Conservation (phyloP, 2,329 filamentous ascomycete species). For the Pestalotiopsis sp. region DNA sequence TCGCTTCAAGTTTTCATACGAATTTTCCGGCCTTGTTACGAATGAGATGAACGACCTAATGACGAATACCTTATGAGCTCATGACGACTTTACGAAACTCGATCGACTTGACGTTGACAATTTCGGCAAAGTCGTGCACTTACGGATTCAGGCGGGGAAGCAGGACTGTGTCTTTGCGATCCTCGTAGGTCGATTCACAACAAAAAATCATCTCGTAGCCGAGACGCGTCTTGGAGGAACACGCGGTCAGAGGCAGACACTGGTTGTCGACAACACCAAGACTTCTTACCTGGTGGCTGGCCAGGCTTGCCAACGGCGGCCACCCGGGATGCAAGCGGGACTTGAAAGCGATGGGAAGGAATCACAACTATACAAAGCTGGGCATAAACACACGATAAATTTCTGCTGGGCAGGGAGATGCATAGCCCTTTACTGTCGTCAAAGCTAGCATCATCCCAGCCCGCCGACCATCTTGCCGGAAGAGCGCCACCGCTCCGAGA, state of each 20-base stretch:
- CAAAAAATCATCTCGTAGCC: conserved; percentile 22
- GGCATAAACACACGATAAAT: conserved; percentile 26
- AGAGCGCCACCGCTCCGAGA: conserved; percentile 18
- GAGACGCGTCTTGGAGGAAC: conserved; percentile 27
- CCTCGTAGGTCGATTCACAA: conserved; percentile 25
- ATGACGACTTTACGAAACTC: not conserved
- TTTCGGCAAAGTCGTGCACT: conserved; percentile 27
- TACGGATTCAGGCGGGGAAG: conserved; percentile 23
- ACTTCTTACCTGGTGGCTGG: conserved; percentile 19
- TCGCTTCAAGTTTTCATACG: conserved; percentile 38
- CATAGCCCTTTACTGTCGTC: conserved; percentile 31
- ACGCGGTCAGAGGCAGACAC: conserved; percentile 28
- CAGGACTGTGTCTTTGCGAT: conserved; percentile 26
- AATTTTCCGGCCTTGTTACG: conserved; percentile 36
- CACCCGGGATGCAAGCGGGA: conserved; percentile 23
- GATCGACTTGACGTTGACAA: conserved; percentile 32
- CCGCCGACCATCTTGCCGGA: conserved; percentile 13
- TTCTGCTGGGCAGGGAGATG: conserved; percentile 30
- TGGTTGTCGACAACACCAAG: conserved; percentile 29
- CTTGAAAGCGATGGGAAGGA: conserved; percentile 24
- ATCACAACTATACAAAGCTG: conserved; percentile 31
- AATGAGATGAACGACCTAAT: conserved; percentile 27
- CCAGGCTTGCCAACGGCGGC: conserved; percentile 31
- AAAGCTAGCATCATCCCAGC: conserved; percentile 22
- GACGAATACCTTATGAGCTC: not conserved